Evolutionary conservation across 176 grass and related monocot genomes (phyloP), one percentile per base, ranked within the genome.

Genomic region (Juncus inflexus): DNA sequence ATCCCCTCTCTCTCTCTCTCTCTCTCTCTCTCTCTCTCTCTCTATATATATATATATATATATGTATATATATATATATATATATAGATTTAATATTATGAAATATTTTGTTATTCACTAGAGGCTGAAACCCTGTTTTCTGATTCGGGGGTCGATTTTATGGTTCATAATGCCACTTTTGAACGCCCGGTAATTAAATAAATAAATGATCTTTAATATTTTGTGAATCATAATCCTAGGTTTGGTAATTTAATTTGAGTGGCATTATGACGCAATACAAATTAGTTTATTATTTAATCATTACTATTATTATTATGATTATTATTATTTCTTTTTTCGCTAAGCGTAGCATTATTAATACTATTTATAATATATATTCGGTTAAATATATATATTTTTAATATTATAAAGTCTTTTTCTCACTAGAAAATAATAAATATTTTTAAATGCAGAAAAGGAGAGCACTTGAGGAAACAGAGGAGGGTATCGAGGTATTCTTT

Each of bases 131-230:
- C 82, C 37, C 58, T 91, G 15, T 97, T 91, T 84, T 89, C 94
- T 28, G 74, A 77, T 75, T 79, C 85, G 58, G 94, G 94, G 40
- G 52, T 97, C 11, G 82, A 86, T 73, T 97, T 74, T 66, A 97
- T 97, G 94, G 73, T 97, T 15, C 94, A 97, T 55, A 97, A 97
- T 69, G 88, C 94, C 35, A 87, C 94, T 40, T 97, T 84, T 81
- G 88, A 89, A 67, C 85, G 94, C 9, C 82, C 85, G 15, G 94
- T 91, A 82, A 81, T 65, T 71, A n/a, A n/a, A n/a, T 6, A 62
- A 55, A 15, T 59, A 7, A 4, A 52, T 82, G n/a, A n/a, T n/a
- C n/a, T n/a, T n/a, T n/a, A n/a, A n/a, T n/a, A n/a, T n/a, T 3
- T 43, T 13, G 35, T 50, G 43, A n/a, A 9, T 7, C 8, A 37